Evolutionary conservation across 495 filamentous ascomycete genomes (phyloP), one percentile per base, ranked within the genome.

Genomic region (Lasiosphaeria hispida): DNA sequence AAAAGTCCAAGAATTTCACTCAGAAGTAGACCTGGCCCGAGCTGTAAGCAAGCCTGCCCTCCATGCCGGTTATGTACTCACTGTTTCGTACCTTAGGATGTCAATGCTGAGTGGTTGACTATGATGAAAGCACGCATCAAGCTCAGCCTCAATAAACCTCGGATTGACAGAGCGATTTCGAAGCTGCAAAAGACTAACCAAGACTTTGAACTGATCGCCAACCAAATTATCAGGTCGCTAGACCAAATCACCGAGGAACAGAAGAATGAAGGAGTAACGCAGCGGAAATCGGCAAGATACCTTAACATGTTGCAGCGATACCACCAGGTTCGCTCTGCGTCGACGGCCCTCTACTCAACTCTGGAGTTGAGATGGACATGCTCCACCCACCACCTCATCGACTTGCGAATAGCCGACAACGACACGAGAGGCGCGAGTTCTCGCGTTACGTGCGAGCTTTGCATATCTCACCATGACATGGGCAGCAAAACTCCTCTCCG

Each of bases 81-180:
- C n/a, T n/a, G n/a, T n/a, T n/a, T n/a, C n/a, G n/a, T n/a, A n/a
- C n/a, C n/a, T n/a, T n/a, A n/a, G n/a, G n/a, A n/a, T n/a, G n/a
- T n/a, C n/a, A n/a, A n/a, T n/a, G n/a, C n/a, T 44, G 41, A 44
- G 41, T 17, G 7, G 7, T 44, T 17, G 30, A 55, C 23, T 33
- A 9, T 55, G 53, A 40, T n/a, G 44, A 7, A 44, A 35, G 36
- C 53, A 45, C 3, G n/a, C 17, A 15, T 55, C 36, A 55, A 55
- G 30, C 53, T 55, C 4, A 40, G 18, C 19, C 15, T 45, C 17
- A 6, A 45, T 5, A 55, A 55, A n/a, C 53, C 53, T 18, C 10
- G 36, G n/a, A 41, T 55, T 3, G 0, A 3, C 14, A 55, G 45
- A 30, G 53, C 53, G 10, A 45, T 55, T 35, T 39, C 44, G n/a